Percentiles rank a stretch among this genome's conserved stretches.
Conservation (phyloP, 2,329 filamentous ascomycete genomes). For the Pseudogymnoascus sp. region DNA sequence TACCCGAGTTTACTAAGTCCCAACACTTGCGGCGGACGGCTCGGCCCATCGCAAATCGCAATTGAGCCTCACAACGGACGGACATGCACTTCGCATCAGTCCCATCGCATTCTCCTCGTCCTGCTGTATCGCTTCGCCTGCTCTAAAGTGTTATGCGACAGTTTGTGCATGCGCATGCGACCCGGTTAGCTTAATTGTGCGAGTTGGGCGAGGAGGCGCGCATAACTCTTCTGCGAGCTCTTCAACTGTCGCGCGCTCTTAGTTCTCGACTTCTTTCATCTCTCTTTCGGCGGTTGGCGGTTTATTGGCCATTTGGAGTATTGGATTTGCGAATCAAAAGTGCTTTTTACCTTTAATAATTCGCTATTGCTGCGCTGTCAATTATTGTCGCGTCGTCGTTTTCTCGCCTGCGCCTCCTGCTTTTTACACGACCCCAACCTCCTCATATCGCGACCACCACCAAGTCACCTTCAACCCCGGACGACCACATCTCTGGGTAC, state of each 20-base stretch:
- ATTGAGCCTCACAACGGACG: not conserved
- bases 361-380: constrained; percentile 4
- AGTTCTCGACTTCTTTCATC: not conserved
- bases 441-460: not conserved
- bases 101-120: not conserved
- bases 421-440: constrained; percentile 8
- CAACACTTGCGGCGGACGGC: not conserved
- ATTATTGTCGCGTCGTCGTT: not conserved
- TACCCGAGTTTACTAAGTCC: not conserved
- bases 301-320: constrained; percentile 7
- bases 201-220: not conserved
- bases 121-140: not conserved
- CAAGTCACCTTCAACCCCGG: constrained; percentile 4
- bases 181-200: not conserved
- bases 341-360: not conserved
- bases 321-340: not conserved
- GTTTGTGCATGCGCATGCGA: constrained; percentile 1
- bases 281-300: not conserved
- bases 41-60: constrained; percentile 2
- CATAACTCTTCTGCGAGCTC: not conserved
- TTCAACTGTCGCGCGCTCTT: not conserved
- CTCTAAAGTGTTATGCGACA: constrained; percentile 1
- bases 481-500: constrained; percentile 8
- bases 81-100: not conserved
- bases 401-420: constrained; percentile 9